phyloP scores from a whole-genome alignment of 1,139 yeast species.

The Taphrina confusa region DNA sequence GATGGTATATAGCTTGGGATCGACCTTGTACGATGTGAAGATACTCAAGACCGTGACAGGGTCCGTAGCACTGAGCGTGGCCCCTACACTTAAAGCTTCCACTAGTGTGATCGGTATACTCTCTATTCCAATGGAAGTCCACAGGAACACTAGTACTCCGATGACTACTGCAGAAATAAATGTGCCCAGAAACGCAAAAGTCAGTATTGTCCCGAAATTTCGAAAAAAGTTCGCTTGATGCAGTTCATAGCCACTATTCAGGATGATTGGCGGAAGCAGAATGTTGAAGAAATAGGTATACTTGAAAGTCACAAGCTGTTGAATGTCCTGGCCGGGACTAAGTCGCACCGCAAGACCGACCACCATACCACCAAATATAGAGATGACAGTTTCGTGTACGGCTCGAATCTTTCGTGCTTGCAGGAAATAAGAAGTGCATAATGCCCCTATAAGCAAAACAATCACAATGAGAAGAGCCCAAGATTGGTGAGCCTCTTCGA shows the following conservation, averaged over 20 bases:
- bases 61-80: conserved; percentile 96
- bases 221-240: conserved; percentile 93
- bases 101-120: conserved; percentile 85
- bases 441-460: conserved; percentile 75
- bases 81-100: conserved; percentile 96
- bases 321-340: conserved; percentile 94
- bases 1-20: conserved; percentile 92
- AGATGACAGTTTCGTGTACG: conserved; percentile 92
- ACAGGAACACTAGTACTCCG: conserved; percentile 72
- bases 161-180: conserved; percentile 85
- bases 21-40: conserved; percentile 95
- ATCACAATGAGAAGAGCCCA: conserved; percentile 94
- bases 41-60: conserved; percentile 96
- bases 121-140: conserved; percentile 92
- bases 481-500: conserved; percentile 91
- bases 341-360: conserved; percentile 88
- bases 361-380: conserved; percentile 94
- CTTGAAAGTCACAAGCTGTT: conserved; percentile 93
- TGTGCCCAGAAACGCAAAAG: conserved; percentile 97
- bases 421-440: conserved; percentile 92
- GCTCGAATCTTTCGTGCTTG: conserved; percentile 92
- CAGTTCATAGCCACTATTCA: conserved; percentile 93
- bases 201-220: conserved; percentile 84
- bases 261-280: conserved; percentile 89
- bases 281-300: conserved; percentile 93